Conservation (phyloP, 1,284 basidiomycete species). For the Cryptococcus sp. region DNA sequence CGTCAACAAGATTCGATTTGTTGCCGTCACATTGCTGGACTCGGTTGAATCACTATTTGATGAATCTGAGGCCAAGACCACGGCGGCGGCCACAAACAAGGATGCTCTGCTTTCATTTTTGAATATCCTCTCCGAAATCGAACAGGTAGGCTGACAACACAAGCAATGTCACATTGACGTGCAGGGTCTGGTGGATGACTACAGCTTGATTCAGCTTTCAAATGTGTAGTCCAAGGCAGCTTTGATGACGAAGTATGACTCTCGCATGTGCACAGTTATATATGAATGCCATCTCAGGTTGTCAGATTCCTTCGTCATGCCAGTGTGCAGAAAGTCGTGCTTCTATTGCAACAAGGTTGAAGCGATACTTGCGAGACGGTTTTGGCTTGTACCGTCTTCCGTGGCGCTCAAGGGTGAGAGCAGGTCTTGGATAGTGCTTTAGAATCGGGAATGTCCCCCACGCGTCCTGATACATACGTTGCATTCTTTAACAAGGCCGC, state of each 20-base stretch:
- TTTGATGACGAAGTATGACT: too few species aligned
- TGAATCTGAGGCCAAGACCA: background rate
- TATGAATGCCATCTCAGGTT: background rate
- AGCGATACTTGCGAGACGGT: too few species aligned
- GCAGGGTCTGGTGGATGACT: background rate
- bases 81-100: background rate
- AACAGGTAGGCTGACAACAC: constrained; percentile 2
- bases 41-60: background rate
- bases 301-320: background rate
- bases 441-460: too few species aligned
- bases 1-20: constrained; percentile 8
- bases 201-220: too few species aligned
- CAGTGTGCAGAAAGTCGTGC: too few species aligned
- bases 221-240: too few species aligned
- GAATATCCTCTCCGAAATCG: constrained; percentile 7
- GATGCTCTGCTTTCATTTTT: constrained; percentile 3
- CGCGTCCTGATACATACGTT: too few species aligned
- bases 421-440: too few species aligned
- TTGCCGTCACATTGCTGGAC: constrained; percentile 5
- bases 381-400: too few species aligned
- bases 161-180: background rate
- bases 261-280: background rate
- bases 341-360: too few species aligned
- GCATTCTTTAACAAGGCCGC: too few species aligned
- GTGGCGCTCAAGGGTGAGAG: too few species aligned